A percentile compares a stretch with the other conserved stretches of the same genome.
These are phyloP conservation scores for Euptelea pleiosperma DNA, from an alignment of 164 flowering plant genomes.

Conservation along the genomic window DNA sequence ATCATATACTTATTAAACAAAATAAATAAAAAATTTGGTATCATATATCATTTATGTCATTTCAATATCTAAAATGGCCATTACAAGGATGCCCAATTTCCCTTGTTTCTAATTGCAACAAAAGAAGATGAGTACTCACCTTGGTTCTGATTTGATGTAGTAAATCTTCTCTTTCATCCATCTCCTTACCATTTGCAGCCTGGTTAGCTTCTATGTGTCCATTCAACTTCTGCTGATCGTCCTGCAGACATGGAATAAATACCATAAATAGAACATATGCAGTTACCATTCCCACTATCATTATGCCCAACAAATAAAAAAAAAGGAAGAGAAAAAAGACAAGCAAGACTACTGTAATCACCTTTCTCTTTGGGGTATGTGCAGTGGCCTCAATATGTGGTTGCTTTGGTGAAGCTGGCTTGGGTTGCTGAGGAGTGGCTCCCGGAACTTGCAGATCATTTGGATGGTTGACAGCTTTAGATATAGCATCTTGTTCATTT, in stretches of 20 bases:
- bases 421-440: conserved; percentile 25
- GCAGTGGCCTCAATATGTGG: conserved; percentile 21
- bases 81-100: neutral
- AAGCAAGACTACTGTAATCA: conserved; percentile 11
- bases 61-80: neutral
- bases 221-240: conserved; percentile 28
- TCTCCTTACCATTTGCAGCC: conserved; percentile 23
- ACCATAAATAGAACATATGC: neutral
- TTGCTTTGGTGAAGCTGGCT: conserved; percentile 29
- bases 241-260: conserved; percentile 15
- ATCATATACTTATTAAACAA: too few species aligned
- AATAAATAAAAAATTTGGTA: too few species aligned
- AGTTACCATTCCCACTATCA: neutral
- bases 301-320: neutral
- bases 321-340: too few species aligned
- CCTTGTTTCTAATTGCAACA: neutral
- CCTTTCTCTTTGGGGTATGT: conserved; percentile 36
- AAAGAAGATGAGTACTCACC: conserved; percentile 39
- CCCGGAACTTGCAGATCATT: conserved; percentile 21
- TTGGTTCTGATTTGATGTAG: conserved; percentile 74
- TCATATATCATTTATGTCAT: neutral
- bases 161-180: conserved; percentile 59
- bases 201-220: conserved; percentile 29
- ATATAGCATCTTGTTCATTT: conserved; percentile 19
- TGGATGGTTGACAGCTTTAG: conserved; percentile 25